Base-by-base conservation (phyloP, 139 green algal species). In the Ettlia oleoabundans region DNA sequence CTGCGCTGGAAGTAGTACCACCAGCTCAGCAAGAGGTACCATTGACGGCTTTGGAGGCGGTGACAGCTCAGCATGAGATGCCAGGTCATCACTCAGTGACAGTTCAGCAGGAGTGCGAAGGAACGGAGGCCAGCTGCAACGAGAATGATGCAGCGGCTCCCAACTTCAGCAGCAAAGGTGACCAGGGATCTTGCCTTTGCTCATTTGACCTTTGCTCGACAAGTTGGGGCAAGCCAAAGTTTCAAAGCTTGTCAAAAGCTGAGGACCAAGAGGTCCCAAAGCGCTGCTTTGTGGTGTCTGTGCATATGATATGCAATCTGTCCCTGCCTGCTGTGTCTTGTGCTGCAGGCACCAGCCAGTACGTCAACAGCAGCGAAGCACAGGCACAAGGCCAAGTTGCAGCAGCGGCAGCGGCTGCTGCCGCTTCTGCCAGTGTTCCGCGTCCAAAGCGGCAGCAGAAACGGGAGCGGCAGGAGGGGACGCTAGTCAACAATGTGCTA, bases 111-210 rank as follows among this genome's bases (percentile, higher is more conserved):
- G 40, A 62, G 41, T 21, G 18, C 35, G 28, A 52, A 18, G 40
- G 26, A 15, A 19, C 35, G 2, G 18, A 37, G 43, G n/a, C 75
- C 22, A 77, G 71, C n/a, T 33, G 81, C n/a, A 72, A 86, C 38
- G 81, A 86, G 38, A 86, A 86, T 7, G 75, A 80, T 47, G 55
- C 53, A 8, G 40, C 71, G 1, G 72, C 81, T 2, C 42, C 71
- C 28, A 86, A 86, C 38, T 26, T 41, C 81, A 80, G 38, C 53
- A 8, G 13, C 68, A 64, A 37, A 51, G 32, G 24, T 42, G 69
- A 62, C n/a, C 42, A 26, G 67, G 40, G n/a, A n/a, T n/a, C 47
- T 58, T 58, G 47, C 15, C 15, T 10, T 15, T 58, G 47, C 47
- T 58, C 47, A 10, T 15, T 58, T 58, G 47, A 58, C 13, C 47